Conservation (phyloP, 805 yeast genomes). For the Yarrowia sp. region DNA sequence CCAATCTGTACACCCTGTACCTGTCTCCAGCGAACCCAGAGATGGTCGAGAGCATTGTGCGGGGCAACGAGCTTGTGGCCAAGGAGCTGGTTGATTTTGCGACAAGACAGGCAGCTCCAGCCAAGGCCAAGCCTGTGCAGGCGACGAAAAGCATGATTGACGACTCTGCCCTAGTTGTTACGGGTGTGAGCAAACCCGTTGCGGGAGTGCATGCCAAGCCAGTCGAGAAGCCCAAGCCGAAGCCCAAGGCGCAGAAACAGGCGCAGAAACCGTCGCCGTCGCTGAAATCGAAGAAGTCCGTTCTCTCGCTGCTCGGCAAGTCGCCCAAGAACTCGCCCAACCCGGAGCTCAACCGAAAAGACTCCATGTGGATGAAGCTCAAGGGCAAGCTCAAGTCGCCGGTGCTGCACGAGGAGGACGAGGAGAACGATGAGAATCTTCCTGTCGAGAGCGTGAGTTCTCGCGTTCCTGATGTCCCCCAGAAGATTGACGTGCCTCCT, state of each 20-base stretch:
- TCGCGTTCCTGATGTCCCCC: background rate
- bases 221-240: background rate
- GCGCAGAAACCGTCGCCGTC: background rate
- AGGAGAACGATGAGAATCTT: background rate
- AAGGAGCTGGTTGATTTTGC: conserved; percentile 36
- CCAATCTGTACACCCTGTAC: conserved; percentile 40
- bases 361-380: conserved; percentile 20
- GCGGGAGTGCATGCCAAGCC: background rate
- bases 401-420: background rate
- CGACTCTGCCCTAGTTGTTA: background rate
- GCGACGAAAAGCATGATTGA: background rate
- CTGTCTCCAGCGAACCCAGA: conserved; percentile 41
- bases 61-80: conserved; percentile 36
- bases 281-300: conserved; percentile 4
- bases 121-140: background rate
- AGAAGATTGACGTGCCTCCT: background rate
- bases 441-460: background rate
- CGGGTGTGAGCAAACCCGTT: background rate
- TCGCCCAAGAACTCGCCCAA: conserved; percentile 20
- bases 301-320: conserved; percentile 1
- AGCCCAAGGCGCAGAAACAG: background rate
- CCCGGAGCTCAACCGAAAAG: conserved; percentile 20
- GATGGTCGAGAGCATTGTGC: conserved; percentile 36
- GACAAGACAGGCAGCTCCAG: background rate
- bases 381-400: conserved; percentile 5